A percentile compares a stretch with the other conserved stretches of the same genome.
Conservation (phyloP, 495 filamentous ascomycete species). For the Penicillium taxi region DNA sequence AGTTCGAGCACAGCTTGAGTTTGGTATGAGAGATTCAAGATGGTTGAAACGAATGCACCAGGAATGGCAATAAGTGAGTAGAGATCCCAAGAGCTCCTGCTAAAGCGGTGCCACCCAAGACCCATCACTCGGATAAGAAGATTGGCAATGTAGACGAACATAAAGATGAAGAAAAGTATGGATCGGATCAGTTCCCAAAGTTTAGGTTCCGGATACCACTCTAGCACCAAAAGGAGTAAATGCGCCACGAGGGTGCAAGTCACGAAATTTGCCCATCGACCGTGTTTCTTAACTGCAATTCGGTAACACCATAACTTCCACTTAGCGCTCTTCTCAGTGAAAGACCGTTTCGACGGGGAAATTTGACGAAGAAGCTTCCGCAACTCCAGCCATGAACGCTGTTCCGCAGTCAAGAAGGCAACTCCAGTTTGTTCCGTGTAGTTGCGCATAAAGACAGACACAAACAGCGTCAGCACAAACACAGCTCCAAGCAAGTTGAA, state of each 20-base stretch:
- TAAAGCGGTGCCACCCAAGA: slow-evolving; percentile 86
- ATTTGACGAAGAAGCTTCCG: slow-evolving; percentile 90
- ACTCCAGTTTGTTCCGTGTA: slow-evolving; percentile 99
- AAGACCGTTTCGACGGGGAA: slow-evolving; percentile 80
- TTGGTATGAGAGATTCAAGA: slow-evolving; percentile 52
- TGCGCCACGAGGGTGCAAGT: slow-evolving; percentile 75
- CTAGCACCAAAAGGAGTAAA: slow-evolving; percentile 71
- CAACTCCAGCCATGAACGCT: slow-evolving; percentile 93
- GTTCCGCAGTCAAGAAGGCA: slow-evolving; percentile 90
- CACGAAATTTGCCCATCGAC: slow-evolving; percentile 79
- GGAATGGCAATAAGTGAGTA: slow-evolving; percentile 78
- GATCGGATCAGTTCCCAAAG: slow-evolving; percentile 61
- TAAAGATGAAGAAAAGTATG: slow-evolving; percentile 74
- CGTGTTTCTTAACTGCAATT: slow-evolving; percentile 86
- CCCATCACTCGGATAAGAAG: slow-evolving; percentile 78
- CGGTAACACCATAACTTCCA: slow-evolving; percentile 95
- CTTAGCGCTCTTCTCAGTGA: slow-evolving; percentile 58
- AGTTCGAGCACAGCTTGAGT: slow-evolving; percentile 61
- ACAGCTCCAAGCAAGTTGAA: slow-evolving; percentile 97
- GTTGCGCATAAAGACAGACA: slow-evolving; percentile 99
- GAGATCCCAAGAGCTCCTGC: slow-evolving; percentile 90
- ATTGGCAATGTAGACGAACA: slow-evolving; percentile 76
- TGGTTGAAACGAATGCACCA: slow-evolving; percentile 72
- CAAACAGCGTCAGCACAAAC: slow-evolving; percentile 96
- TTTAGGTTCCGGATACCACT: slow-evolving; percentile 67